Evolutionary conservation across 495 filamentous ascomycete species (phyloP), one percentile per base, ranked within the genome.

Genomic region (Aspergillus conjunctus): DNA sequence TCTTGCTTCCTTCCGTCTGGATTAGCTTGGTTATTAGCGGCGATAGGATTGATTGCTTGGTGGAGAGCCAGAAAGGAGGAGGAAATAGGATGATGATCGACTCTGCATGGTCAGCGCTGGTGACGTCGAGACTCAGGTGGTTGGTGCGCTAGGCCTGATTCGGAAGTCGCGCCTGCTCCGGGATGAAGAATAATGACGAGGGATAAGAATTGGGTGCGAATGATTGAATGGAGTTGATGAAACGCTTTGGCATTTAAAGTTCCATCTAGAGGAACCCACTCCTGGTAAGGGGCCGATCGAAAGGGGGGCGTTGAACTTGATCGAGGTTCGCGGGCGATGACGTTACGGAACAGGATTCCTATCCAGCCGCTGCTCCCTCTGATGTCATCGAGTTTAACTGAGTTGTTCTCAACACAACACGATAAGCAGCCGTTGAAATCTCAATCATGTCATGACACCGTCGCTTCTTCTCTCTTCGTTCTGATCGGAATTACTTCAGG

Each of bases 41-140:
- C 26, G 2, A 26, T 26, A 26, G 26, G 26, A 26, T 26, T 43
- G 5, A 0, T 7, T 43, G 9, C 1, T 41, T 5, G 8, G 26
- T 18, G n/a, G 20, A 32, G 37, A 60, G 39, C 33, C 7, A 32
- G n/a, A 44, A 8, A 15, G 22, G 18, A 8, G 17, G 43, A 20
- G 45, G 48, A 21, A 18, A 55, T 48, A 41, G 18, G 37, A 33
- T 46, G 34, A 46, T 49, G 26, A 39, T 39, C 11, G 26, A 26
- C 26, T 26, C 26, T 26, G 26, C 26, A 2, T 26, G 26, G 26
- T 26, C n/a, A 17, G 54, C 41, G 21, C 43, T 67, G 62, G 71
- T 77, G 74, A 77, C 74, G 74, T 77, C 73, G 74, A 69, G 68
- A 72, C 69, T 69, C 58, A 50, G 58, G 41, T 50, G 43, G 54